Evolutionary conservation across 2,329 filamentous ascomycete genomes (phyloP).

Genomic region (Purpureocillium takamizusanense): DNA sequence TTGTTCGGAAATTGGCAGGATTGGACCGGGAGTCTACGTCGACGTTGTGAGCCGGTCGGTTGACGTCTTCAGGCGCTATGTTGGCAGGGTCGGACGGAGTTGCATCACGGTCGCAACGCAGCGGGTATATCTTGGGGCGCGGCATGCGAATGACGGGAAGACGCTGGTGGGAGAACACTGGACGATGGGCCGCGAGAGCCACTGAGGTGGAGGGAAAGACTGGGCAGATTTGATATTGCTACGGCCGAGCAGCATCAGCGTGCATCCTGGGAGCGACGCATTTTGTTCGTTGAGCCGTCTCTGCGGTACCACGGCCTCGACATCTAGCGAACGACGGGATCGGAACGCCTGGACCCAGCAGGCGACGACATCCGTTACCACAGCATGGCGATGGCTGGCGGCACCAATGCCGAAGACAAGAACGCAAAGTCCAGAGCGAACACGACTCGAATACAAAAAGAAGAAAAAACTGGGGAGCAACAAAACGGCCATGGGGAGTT

Average conservation of each 20-base stretch:
- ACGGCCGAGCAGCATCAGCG: no score
- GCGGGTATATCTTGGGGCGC: constrained; percentile 7
- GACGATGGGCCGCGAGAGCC: background rate
- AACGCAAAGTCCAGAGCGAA: no score
- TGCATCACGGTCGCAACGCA: constrained; percentile 9
- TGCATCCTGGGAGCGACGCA: no score
- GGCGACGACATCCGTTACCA: no score
- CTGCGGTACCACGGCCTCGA: no score
- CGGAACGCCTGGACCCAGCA: no score
- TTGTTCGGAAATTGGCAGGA: constrained; percentile 6
- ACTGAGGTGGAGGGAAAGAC: background rate
- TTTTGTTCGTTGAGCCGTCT: no score
- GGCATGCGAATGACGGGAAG: constrained; percentile 3
- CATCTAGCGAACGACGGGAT: no score
- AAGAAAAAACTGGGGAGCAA: background rate
- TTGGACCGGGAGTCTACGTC: constrained; percentile 4
- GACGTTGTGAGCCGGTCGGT: no score
- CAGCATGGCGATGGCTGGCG: no score
- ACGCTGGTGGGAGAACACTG: background rate
- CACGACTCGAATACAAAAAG: background rate
- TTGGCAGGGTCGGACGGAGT: constrained; percentile 7
- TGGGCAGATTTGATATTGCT: background rate
- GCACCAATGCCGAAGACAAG: no score
- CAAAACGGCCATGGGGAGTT: background rate
- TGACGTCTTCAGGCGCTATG: constrained; percentile 3